Evolutionary conservation across 2,329 filamentous ascomycete species (phyloP), one percentile per base, ranked within the genome.

Genomic region (Shiraia bambusicola): DNA sequence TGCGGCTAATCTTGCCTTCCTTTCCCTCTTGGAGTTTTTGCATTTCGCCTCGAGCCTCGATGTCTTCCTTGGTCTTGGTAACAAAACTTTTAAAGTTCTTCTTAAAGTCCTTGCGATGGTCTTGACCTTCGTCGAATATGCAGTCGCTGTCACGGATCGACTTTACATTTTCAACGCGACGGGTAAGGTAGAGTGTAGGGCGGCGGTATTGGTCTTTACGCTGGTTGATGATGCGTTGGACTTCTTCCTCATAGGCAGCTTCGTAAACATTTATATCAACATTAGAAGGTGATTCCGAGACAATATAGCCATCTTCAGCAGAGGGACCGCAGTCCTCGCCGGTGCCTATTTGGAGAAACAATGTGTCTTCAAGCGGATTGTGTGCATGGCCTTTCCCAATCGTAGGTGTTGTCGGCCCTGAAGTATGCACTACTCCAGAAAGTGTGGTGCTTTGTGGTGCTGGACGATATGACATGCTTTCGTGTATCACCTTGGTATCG

Each of bases 181-280:
- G 66, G 0, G 71, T 76, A 10, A 77, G 67, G 44, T 84, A 86
- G 12, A 87, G 74, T 13, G 76, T 83, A 1, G 82, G 66, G 0
- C 58, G 44, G 29, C 64, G 55, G 25, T 57, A 48, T 14, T 57
- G 55, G 66, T 42, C 74, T 71, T 54, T 73, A 60, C 48, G 70
- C 61, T 49, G 72, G 12, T 42, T 38, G 67, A 79, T 70, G 57
- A 96, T 92, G 12, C 84, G 79, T 44, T 86, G 79, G 19, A 93
- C 80, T 69, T 96, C 88, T 47, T 87, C 81, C 59, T 88, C 82
- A 64, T 95, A 96, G 0, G 92, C 92, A 1, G 80, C 82, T 65
- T 95, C 88, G 66, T 95, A 96, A 43, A 97, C 85, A 61, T 93
- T 84, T 56, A 88, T 88, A 46, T 94, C 89, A 5, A 88, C 87